phyloP scores from a whole-genome alignment of 2,329 filamentous ascomycete species.

The Balansia obtecta region DNA sequence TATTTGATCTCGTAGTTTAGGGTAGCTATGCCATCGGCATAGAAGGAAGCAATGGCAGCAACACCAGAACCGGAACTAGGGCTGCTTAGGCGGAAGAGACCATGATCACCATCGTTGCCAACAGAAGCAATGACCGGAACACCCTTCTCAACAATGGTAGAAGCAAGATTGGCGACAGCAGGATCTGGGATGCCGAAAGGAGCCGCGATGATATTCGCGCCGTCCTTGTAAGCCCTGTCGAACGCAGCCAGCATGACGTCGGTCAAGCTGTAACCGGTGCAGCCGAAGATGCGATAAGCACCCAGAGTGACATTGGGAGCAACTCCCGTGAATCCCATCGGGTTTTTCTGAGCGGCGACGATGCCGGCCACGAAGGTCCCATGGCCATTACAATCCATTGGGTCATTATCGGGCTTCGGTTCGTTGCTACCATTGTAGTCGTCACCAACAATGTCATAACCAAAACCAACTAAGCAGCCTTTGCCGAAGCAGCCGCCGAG shows the following conservation, averaged over 20 bases:
- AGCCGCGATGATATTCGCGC: constrained; percentile 43
- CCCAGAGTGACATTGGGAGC: constrained; percentile 44
- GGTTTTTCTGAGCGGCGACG: constrained; percentile 43
- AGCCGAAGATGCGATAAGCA: constrained; percentile 46
- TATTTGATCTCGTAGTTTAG: constrained; percentile 31
- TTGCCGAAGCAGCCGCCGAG: constrained; percentile 52
- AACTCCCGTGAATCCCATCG: constrained; percentile 43
- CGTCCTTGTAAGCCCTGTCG: constrained; percentile 47
- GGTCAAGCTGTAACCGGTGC: constrained; percentile 33
- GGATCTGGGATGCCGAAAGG: constrained; percentile 41
- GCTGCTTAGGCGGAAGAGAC: constrained; percentile 36
- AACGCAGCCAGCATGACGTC: constrained; percentile 49
- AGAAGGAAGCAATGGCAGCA: constrained; percentile 36
- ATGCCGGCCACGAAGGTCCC: constrained; percentile 52
- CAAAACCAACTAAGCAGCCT: constrained; percentile 44
- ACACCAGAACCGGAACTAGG: constrained; percentile 35
- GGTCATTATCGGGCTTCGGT: constrained; percentile 34
- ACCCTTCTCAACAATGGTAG: constrained; percentile 39
- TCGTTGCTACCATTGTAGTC: constrained; percentile 29
- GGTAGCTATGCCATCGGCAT: constrained; percentile 32
- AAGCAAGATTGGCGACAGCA: no score
- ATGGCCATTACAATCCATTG: constrained; percentile 43
- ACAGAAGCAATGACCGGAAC: constrained; percentile 41
- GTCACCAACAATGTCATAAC: constrained; percentile 46
- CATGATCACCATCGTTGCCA: constrained; percentile 34